Percentiles rank a stretch among this genome's conserved stretches.
Conservation (phyloP, 176 grass and related monocot species). For the Carex kokanica region DNA sequence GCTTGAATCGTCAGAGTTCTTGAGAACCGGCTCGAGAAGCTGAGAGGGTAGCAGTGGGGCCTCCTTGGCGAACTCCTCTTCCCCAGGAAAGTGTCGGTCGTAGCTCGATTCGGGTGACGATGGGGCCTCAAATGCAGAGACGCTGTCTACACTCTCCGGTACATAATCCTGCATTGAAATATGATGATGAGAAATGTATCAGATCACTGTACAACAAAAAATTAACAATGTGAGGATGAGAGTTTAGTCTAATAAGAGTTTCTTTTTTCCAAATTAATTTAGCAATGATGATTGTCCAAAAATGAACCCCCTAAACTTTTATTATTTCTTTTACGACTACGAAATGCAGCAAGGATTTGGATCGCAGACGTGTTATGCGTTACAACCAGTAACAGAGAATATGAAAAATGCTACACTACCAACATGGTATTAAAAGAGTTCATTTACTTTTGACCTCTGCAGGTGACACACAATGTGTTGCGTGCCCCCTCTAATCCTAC, state of each 20-base stretch:
- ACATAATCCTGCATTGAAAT: conserved; percentile 53
- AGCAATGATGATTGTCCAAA: neutral
- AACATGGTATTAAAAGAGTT: neutral
- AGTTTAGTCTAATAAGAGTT: neutral
- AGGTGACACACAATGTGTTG: neutral
- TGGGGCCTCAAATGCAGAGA: conserved; percentile 64
- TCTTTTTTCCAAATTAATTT: neutral
- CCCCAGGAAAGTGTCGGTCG: conserved; percentile 39
- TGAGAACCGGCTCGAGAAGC: conserved; percentile 47
- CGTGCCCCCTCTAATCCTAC: neutral
- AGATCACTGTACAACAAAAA: neutral
- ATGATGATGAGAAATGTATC: neutral
- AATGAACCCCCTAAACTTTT: neutral
- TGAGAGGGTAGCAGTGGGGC: conserved; percentile 61
- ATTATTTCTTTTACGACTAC: neutral
- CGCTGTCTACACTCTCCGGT: conserved; percentile 68
- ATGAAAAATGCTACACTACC: neutral
- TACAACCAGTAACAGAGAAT: neutral
- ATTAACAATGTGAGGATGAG: neutral
- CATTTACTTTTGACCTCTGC: neutral
- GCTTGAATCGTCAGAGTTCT: conserved; percentile 20
- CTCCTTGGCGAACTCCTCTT: conserved; percentile 79
- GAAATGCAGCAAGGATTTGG: neutral
- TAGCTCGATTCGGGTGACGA: conserved; percentile 75
- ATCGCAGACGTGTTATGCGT: neutral